Evolutionary conservation across 2,329 filamentous ascomycete species (phyloP).

Genomic region (Colletotrichum sp.): DNA sequence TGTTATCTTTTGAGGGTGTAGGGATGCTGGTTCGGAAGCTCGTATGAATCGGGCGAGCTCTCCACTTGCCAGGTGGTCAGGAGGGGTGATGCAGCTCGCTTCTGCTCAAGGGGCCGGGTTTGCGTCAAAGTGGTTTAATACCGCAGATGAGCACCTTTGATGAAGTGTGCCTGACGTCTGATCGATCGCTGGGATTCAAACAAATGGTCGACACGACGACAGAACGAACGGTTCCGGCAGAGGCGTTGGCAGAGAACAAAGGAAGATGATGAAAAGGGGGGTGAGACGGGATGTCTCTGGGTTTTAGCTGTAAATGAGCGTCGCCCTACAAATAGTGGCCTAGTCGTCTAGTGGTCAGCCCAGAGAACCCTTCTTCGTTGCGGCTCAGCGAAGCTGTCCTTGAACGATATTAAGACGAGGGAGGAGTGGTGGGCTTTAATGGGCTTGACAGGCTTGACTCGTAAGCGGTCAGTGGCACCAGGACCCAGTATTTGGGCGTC

Average conservation of each 20-base stretch:
- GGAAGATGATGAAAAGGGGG: not conserved
- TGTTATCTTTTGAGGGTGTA: not conserved
- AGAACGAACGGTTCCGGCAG: constrained; percentile 2
- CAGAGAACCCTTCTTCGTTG: constrained; percentile 1
- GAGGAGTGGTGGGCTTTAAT: not conserved
- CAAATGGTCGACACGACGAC: constrained; percentile 11
- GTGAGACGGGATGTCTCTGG: not conserved
- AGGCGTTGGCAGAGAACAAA: constrained; percentile 18
- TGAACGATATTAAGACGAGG: not conserved
- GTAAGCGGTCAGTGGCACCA: constrained; percentile 3
- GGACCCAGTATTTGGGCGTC: not conserved
- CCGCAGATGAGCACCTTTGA: not conserved
- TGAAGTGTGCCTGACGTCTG: not conserved
- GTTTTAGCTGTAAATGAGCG: not conserved
- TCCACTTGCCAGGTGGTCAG: constrained; percentile 1
- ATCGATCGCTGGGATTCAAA: not conserved
- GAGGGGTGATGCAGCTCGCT: not conserved
- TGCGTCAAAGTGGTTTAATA: not conserved
- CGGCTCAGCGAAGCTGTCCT: constrained; percentile 4
- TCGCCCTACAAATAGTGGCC: constrained; percentile 4
- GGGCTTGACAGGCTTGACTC: constrained; percentile 1
- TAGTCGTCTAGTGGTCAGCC: constrained; percentile 9
- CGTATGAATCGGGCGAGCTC: constrained; percentile 2
- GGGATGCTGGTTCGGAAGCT: not conserved
- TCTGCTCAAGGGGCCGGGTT: not conserved